Evolutionary conservation across 2,329 filamentous ascomycete genomes (phyloP), one percentile per base, ranked within the genome.

Genomic region (Immersiporthe knoxdaviesiana): DNA sequence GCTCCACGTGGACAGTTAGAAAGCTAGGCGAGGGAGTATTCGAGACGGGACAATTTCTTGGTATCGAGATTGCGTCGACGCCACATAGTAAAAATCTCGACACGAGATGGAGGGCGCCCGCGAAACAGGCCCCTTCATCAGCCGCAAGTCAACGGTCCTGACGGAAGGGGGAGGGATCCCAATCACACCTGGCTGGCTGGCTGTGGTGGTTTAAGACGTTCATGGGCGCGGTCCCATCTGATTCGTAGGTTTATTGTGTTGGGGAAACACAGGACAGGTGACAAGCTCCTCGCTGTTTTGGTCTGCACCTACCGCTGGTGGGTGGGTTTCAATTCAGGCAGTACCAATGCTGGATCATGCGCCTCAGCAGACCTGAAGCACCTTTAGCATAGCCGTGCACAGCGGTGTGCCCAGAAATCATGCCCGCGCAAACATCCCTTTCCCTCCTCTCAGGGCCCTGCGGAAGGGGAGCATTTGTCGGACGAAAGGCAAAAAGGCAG

Each of bases 381-480:
- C 10, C 6, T 37, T n/a, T n/a, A n/a, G 14, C 30, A 37, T 37
- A 2, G 18, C 18, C 56, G 18, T 59, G 16, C 21, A 59, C 30
- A 7, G 16, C 18, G 32, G 14, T 59, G 14, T 59, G 56, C 30
- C 8, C 44, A 30, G 10, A 59, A 32, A 59, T 11, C 3, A 59
- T 59, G 30, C 30, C 62, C 21, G 27, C 21, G 27, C 44, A 30
- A 14, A 24, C 6, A 63, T 35, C 35, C n/a, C n/a, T n/a, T n/a
- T n/a, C n/a, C n/a, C n/a, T n/a, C n/a, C n/a, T n/a, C 18, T 62
- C n/a, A 16, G 44, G 59, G 35, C 37, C 44, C 59, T 62, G 35
- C 18, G 2, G 37, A 18, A 27, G 3, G 58, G 27, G 14, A 41
- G n/a, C 35, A 27, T n/a, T 27, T 39, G 35, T 24, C 58, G 32